A percentile compares a stretch with the other conserved stretches of the same genome.
Evolutionary conservation across 257 asterid species (phyloP).

Genomic region (Solanum habrochaites): DNA sequence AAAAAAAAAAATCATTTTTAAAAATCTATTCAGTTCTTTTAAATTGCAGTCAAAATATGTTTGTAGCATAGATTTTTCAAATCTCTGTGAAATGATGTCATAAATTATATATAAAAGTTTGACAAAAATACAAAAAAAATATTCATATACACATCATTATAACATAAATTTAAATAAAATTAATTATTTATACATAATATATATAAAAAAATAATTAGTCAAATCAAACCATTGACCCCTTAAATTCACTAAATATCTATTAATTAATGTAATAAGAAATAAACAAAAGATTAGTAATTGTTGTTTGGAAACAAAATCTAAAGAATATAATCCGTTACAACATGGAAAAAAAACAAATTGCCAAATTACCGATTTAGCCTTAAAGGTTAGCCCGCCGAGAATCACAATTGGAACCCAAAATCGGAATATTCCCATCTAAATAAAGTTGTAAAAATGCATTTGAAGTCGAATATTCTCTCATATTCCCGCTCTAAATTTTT

Average conservation of each 20-base stretch:
- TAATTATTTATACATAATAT: background rate
- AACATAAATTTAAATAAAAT: background rate
- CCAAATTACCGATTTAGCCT: background rate
- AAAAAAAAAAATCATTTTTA: no score
- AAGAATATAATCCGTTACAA: background rate
- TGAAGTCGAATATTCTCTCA: constrained; percentile 10
- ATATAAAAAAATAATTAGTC: background rate
- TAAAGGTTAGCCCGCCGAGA: background rate
- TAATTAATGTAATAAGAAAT: background rate
- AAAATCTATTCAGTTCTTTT: background rate
- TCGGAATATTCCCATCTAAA: constrained; percentile 8
- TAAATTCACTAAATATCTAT: background rate
- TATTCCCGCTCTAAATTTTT: background rate
- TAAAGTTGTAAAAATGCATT: background rate
- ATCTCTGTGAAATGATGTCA: background rate
- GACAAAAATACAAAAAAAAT: background rate
- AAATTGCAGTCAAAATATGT: background rate
- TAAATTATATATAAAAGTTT: background rate
- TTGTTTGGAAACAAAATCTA: background rate
- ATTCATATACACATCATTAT: background rate
- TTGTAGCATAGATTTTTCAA: background rate
- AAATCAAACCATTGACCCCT: background rate
- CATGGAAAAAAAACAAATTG: background rate
- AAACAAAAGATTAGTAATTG: background rate
- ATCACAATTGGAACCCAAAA: background rate